Conservation (phyloP, 495 filamentous ascomycete genomes). For the Aspergillus hancockii region DNA sequence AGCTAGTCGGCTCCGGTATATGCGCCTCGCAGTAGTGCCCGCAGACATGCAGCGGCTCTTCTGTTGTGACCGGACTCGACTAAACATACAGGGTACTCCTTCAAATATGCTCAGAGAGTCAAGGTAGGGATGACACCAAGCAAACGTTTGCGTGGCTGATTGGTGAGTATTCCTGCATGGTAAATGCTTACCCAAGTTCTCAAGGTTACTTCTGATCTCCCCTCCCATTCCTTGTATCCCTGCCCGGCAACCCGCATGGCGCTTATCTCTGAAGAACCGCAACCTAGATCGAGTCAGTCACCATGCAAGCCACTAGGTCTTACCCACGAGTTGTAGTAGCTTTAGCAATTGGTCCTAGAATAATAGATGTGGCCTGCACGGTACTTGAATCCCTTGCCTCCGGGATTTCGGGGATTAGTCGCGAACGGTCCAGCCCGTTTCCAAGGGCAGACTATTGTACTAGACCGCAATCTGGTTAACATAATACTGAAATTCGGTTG, state of each 20-base stretch:
- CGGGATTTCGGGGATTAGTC: constrained; percentile 10
- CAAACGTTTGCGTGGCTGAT: background rate
- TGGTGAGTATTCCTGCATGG: background rate
- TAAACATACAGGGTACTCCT: constrained; percentile 2
- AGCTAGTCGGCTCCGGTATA: constrained; percentile 7
- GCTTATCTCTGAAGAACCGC: background rate
- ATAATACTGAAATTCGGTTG: background rate
- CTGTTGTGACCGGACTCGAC: constrained; percentile 3
- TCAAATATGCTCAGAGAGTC: background rate
- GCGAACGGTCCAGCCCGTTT: constrained; percentile 23
- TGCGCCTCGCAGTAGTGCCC: constrained; percentile 25
- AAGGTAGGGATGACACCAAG: background rate
- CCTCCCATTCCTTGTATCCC: background rate
- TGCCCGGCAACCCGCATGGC: constrained; percentile 1
- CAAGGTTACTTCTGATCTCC: background rate
- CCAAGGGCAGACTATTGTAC: constrained; percentile 9
- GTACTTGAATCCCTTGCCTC: constrained; percentile 15
- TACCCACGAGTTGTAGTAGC: background rate
- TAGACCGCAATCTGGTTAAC: background rate
- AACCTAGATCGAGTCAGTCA: background rate
- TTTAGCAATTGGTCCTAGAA: background rate
- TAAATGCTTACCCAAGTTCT: constrained; percentile 6
- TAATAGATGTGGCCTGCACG: background rate
- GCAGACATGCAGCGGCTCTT: constrained; percentile 21
- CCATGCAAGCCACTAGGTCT: background rate